A percentile compares a stretch with the other conserved stretches of the same genome.
Evolutionary conservation across 805 yeast genomes (phyloP).

Genomic region (Myxozyma mucilagina): DNA sequence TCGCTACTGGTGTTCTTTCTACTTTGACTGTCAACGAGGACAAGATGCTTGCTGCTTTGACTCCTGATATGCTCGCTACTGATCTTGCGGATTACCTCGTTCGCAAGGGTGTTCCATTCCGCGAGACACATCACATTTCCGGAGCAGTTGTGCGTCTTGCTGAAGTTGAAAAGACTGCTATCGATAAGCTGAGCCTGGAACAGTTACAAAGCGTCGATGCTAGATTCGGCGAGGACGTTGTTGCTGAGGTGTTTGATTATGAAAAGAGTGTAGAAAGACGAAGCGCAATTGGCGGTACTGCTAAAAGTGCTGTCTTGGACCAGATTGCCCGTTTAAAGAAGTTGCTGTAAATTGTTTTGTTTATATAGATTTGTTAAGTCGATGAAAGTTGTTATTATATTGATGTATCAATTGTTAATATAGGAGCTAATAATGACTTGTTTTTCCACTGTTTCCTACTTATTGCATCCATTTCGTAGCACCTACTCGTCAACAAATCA

Average conservation of each 20-base stretch:
- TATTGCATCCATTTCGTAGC: conserved; percentile 69
- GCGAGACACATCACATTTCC: conserved; percentile 98
- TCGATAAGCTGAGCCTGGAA: conserved; percentile 74
- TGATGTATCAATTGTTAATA: neutral
- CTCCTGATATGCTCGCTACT: conserved; percentile 99
- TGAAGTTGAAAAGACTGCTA: conserved; percentile 73
- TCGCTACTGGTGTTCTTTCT: conserved; percentile 95
- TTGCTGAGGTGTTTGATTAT: conserved; percentile 75
- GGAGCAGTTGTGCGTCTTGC: conserved; percentile 96
- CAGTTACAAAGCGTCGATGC: conserved; percentile 79
- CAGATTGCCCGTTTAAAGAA: conserved; percentile 53
- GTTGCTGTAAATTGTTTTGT: conserved; percentile 6
- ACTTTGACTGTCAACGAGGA: conserved; percentile 72
- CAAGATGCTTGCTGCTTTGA: conserved; percentile 81
- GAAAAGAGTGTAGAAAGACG: conserved; percentile 96
- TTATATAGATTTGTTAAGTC: neutral
- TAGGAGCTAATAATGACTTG: conserved; percentile 64
- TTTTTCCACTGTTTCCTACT: conserved; percentile 68
- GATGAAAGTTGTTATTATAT: too few relatives aligned
- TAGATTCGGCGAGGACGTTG: conserved; percentile 80
- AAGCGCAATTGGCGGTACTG: conserved; percentile 96
- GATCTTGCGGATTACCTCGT: conserved; percentile 97
- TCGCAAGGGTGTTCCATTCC: conserved; percentile 96
- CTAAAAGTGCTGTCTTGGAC: conserved; percentile 79
- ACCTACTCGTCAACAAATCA: conserved; percentile 69